A percentile compares a stretch with the other conserved stretches of the same genome.
Conservation (phyloP, 192 early-diverging fungal species). For the Backusella sp. region DNA sequence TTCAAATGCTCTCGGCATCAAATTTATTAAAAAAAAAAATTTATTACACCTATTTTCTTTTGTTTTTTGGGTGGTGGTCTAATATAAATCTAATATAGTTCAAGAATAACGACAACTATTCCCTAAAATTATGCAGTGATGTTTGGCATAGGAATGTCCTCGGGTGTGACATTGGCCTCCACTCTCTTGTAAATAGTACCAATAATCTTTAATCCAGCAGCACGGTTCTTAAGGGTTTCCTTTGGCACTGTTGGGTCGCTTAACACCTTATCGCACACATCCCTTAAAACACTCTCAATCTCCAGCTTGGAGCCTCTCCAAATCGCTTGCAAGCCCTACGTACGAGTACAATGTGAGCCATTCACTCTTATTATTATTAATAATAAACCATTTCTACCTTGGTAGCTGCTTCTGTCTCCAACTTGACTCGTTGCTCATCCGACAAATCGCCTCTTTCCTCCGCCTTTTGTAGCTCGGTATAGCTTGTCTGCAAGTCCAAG, state of each 20-base stretch:
- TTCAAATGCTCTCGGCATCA: no score
- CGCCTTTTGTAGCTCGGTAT: slow-evolving; percentile 84
- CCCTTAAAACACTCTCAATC: slow-evolving; percentile 88
- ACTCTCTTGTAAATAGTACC: slow-evolving; percentile 81
- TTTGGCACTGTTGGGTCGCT: slow-evolving; percentile 63
- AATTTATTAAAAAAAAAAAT: no score
- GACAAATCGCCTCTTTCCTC: slow-evolving; percentile 77
- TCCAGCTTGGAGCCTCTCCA: slow-evolving; percentile 95
- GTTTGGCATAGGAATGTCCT: slow-evolving; percentile 13
- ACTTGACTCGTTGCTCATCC: slow-evolving; percentile 58
- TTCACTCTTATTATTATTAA: no score
- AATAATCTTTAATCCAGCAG: slow-evolving; percentile 80
- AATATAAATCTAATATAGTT: no score
- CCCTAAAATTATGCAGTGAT: neutral
- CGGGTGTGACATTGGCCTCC: slow-evolving; percentile 48
- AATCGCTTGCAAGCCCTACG: slow-evolving; percentile 83
- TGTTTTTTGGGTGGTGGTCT: neutral
- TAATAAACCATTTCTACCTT: slow-evolving; percentile 30
- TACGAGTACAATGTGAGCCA: no score
- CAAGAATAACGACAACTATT: no score
- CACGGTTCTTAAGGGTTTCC: slow-evolving; percentile 63
- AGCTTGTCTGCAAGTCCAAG: slow-evolving; percentile 89
- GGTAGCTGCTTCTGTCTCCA: slow-evolving; percentile 67
- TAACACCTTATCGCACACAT: slow-evolving; percentile 87
- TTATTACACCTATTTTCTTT: neutral